phyloP scores from a whole-genome alignment of 257 asterid genomes.

The Cinchona pubescens region DNA sequence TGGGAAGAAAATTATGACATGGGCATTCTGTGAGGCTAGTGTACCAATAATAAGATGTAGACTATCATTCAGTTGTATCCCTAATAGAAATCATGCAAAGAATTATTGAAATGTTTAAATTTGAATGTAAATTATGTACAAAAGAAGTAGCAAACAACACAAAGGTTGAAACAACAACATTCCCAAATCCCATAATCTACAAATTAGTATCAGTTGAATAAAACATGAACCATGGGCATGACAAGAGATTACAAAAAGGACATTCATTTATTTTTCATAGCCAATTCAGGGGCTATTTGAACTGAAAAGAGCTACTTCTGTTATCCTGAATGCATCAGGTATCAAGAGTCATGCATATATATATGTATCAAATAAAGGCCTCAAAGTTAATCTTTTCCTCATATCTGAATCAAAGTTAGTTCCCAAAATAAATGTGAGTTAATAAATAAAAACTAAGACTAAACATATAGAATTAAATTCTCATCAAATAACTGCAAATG shows the following conservation, averaged over 20 bases:
- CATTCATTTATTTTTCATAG: neutral
- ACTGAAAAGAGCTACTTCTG: neutral
- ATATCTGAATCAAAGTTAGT: too few species aligned
- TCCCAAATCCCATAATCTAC: neutral
- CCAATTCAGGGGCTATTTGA: neutral
- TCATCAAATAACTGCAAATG: neutral
- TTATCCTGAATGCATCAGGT: neutral
- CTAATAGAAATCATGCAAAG: neutral
- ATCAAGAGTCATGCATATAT: neutral
- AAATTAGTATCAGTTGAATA: too few species aligned
- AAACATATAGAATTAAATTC: neutral
- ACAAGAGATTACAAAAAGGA: neutral
- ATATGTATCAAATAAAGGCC: too few species aligned
- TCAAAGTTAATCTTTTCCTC: too few species aligned
- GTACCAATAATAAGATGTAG: neutral
- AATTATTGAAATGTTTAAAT: neutral
- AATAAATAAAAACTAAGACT: neutral
- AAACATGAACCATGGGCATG: neutral
- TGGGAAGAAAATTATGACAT: neutral
- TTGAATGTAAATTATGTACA: neutral
- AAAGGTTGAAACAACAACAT: neutral
- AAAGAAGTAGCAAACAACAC: neutral
- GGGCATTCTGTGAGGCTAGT: neutral
- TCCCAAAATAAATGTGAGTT: too few species aligned
- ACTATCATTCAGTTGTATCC: neutral